Evolutionary conservation across 2,329 filamentous ascomycete genomes (phyloP), one percentile per base, ranked within the genome.

Genomic region (Cercospora sp.): DNA sequence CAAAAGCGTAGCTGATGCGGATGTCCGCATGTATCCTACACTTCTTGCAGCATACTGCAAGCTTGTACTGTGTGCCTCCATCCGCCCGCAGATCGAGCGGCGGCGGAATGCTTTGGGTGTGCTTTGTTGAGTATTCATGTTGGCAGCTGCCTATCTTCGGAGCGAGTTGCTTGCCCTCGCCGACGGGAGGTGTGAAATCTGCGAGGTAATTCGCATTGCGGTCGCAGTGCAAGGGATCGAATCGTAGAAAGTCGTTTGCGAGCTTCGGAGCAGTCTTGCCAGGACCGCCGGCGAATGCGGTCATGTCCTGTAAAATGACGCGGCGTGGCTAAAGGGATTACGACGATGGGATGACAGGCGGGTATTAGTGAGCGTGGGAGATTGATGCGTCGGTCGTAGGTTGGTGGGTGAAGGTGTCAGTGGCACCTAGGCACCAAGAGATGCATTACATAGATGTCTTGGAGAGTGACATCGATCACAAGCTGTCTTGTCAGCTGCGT

Each of bases 11-110:
- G 68, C 85, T 83, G 37, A 89, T 82, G 10, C 80, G 79, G 24
- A 91, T 76, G 71, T 88, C 84, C 53, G 90, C 80, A 78, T 91
- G 89, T 74, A 84, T 83, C 62, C 87, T 85, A 76, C 90, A 92
- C 68, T 81, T 82, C 66, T 82, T 79, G 78, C 90, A 92, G 71
- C 88, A 84, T 3, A 88, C 83, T 16, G 88, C 85, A 30, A 90
- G 81, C 71, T 84, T 87, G 75, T 86, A 88, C 58, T 82, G 75
- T 2, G 83, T 82, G 6, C 77, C 68, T 34, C 71, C 71, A 67
- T 79, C 77, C 40, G 80, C 77, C 34, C 78, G 74, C 32, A 79
- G 75, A 66, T 84, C 82, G 10, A 81, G 76, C 10, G 77, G 76
- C 5, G 84, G 82, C 28, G 84, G 75, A 34, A 80, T 77, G 64